Percentiles rank a stretch among this genome's conserved stretches.
phyloP scores from a whole-genome alignment of 805 yeast genomes.

The Saturnispora diversa region DNA sequence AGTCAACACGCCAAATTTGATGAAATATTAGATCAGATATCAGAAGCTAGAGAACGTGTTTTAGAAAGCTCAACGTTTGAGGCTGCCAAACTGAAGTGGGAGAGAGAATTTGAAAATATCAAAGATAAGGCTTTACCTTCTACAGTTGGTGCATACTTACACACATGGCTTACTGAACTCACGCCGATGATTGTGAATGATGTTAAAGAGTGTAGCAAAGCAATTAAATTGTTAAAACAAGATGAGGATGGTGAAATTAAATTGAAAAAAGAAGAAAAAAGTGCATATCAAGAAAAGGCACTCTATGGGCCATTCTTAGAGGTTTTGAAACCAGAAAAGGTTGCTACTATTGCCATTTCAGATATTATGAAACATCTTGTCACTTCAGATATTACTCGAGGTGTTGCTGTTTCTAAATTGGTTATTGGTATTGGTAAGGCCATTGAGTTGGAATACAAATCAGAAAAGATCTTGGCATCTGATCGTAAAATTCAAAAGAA shows the following conservation, averaged over 20 bases:
- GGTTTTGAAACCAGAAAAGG: conserved; percentile 67
- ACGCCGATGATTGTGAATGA: conserved; percentile 65
- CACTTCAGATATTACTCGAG: conserved; percentile 68
- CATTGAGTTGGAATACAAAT: conserved; percentile 73
- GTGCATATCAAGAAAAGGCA: conserved; percentile 31
- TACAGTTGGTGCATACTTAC: conserved; percentile 63
- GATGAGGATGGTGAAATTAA: conserved; percentile 11
- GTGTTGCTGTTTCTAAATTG: conserved; percentile 78
- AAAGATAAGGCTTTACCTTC: conserved; percentile 40
- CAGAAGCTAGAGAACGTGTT: conserved; percentile 65
- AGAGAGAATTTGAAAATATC: conserved; percentile 55
- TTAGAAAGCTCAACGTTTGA: conserved; percentile 74
- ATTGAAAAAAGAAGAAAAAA: conserved; percentile 18
- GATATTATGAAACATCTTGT: conserved; percentile 70
- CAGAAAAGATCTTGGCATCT: conserved; percentile 52
- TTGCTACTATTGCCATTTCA: conserved; percentile 76
- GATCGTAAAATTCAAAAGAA: conserved; percentile 51
- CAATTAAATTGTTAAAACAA: conserved; percentile 27
- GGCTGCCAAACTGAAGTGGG: conserved; percentile 87
- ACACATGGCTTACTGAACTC: conserved; percentile 77
- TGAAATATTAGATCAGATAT: conserved; percentile 56
- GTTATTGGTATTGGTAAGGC: conserved; percentile 77
- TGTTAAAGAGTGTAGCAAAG: conserved; percentile 43
- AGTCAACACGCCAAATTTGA: conserved; percentile 51
- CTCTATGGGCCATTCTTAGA: conserved; percentile 71